A percentile compares a stretch with the other conserved stretches of the same genome.
These are phyloP conservation scores for Medicago ruthenica DNA, from an alignment of 306 rosid genomes.

Conservation along the genomic window DNA sequence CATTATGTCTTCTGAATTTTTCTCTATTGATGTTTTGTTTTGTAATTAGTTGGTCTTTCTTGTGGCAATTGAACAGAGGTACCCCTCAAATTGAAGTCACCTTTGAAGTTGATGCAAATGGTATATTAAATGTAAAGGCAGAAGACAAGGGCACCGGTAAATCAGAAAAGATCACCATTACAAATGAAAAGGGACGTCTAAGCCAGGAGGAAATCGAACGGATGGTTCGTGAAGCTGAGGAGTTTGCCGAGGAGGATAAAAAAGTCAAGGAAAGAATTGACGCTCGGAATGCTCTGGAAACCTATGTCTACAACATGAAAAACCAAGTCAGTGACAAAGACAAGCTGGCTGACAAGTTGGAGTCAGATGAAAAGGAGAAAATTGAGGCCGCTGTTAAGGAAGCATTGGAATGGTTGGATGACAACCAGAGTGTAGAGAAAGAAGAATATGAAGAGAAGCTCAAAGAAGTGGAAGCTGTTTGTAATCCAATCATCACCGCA, in stretches of 20 bases:
- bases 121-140: slow-evolving; percentile 91
- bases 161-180: slow-evolving; percentile 97
- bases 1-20: background rate
- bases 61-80: slow-evolving; percentile 64
- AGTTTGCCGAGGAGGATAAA: slow-evolving; percentile 95
- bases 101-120: slow-evolving; percentile 97
- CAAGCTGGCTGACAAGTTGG: slow-evolving; percentile 97
- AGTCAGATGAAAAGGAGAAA: slow-evolving; percentile 93
- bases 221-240: slow-evolving; percentile 97
- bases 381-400: slow-evolving; percentile 90
- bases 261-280: slow-evolving; percentile 96
- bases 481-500: slow-evolving; percentile 87
- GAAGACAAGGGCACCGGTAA: slow-evolving; percentile 99
- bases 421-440: slow-evolving; percentile 87
- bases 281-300: slow-evolving; percentile 88
- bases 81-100: slow-evolving; percentile 99
- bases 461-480: slow-evolving; percentile 93
- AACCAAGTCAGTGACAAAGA: slow-evolving; percentile 91
- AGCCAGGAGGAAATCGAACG: slow-evolving; percentile 97
- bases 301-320: slow-evolving; percentile 94
- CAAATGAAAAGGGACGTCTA: slow-evolving; percentile 94
- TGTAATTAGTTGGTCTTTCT: slow-evolving; percentile 19
- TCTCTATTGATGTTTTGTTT: background rate
- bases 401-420: slow-evolving; percentile 96
- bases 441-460: slow-evolving; percentile 97